Percentiles rank a stretch among this genome's conserved stretches.
These are phyloP conservation scores for Kodamaea arcana DNA, from an alignment of 1,139 yeast genomes.

Conservation along the genomic window DNA sequence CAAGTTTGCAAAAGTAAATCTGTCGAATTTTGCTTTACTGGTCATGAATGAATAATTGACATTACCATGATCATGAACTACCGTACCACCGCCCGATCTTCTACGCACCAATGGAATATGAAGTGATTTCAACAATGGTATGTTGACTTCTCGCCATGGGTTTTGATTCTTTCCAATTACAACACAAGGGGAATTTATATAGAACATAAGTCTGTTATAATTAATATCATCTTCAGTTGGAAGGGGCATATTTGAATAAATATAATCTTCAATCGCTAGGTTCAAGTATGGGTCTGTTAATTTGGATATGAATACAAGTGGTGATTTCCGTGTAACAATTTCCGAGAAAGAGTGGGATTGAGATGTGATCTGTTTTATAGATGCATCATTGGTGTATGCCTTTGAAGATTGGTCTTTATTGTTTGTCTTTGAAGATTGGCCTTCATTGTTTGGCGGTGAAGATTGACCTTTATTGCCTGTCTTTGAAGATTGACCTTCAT, in stretches of 20 bases:
- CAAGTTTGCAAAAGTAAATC: conserved; percentile 56
- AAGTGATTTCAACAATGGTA: conserved; percentile 51
- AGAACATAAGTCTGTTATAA: conserved; percentile 60
- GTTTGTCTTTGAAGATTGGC: neutral
- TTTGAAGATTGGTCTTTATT: neutral
- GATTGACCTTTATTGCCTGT: neutral
- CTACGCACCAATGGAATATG: conserved; percentile 74
- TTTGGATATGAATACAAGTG: conserved; percentile 40
- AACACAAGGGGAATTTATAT: conserved; percentile 77
- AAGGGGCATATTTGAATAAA: conserved; percentile 63
- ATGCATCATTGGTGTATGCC: neutral
- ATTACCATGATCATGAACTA: conserved; percentile 92
- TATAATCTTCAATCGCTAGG: conserved; percentile 76
- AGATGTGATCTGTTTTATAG: neutral
- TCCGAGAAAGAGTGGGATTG: conserved; percentile 12
- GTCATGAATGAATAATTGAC: conserved; percentile 83
- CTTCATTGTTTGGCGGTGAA: too few relatives aligned
- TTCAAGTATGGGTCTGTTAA: conserved; percentile 66
- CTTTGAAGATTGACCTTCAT: neutral
- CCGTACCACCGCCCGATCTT: conserved; percentile 94
- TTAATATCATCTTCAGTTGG: conserved; percentile 16
- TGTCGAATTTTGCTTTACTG: conserved; percentile 59
- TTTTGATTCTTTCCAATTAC: conserved; percentile 96
- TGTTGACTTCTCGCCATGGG: conserved; percentile 83
- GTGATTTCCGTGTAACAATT: too few relatives aligned